Conservation (phyloP, 208 protist species). For the Vickermania ingenoplastis region DNA sequence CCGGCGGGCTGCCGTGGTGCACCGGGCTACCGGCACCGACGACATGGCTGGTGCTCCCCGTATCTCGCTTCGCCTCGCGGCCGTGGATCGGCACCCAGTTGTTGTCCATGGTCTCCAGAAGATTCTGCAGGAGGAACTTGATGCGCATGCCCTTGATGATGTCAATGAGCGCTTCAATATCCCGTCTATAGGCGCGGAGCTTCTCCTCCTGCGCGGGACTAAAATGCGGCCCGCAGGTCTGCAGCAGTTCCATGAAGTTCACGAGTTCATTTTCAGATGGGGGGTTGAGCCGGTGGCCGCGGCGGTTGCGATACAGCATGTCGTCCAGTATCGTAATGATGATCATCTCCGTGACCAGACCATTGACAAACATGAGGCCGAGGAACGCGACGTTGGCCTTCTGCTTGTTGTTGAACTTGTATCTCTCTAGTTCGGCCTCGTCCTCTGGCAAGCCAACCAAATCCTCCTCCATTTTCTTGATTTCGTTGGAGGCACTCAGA, state of each 20-base stretch:
- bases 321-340: slow-evolving; percentile 56
- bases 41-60: background rate
- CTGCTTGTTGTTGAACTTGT: slow-evolving; percentile 61
- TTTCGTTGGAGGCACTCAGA: slow-evolving; percentile 29
- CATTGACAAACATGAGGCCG: slow-evolving; percentile 55
- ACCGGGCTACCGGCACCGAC: too few species aligned
- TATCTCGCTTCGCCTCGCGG: slow-evolving; percentile 10
- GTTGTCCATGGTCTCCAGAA: slow-evolving; percentile 73
- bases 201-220: slow-evolving; percentile 23
- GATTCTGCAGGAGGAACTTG: slow-evolving; percentile 67
- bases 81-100: slow-evolving; percentile 68
- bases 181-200: slow-evolving; percentile 21
- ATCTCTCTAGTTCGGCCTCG: slow-evolving; percentile 44
- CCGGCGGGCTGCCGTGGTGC: background rate
- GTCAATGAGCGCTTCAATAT: slow-evolving; percentile 1
- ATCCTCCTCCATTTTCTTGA: slow-evolving; percentile 33
- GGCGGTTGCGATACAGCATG: slow-evolving; percentile 56
- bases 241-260: slow-evolving; percentile 78
- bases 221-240: slow-evolving; percentile 55
- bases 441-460: slow-evolving; percentile 34
- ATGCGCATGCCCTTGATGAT: slow-evolving; percentile 57
- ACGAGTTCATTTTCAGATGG: slow-evolving; percentile 47
- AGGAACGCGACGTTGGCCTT: slow-evolving; percentile 85
- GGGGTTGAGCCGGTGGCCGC: slow-evolving; percentile 41
- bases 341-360: slow-evolving; percentile 48